A percentile compares a stretch with the other conserved stretches of the same genome.
phyloP scores from a whole-genome alignment of 2,329 filamentous ascomycete genomes.

The Diplodia sapinea region DNA sequence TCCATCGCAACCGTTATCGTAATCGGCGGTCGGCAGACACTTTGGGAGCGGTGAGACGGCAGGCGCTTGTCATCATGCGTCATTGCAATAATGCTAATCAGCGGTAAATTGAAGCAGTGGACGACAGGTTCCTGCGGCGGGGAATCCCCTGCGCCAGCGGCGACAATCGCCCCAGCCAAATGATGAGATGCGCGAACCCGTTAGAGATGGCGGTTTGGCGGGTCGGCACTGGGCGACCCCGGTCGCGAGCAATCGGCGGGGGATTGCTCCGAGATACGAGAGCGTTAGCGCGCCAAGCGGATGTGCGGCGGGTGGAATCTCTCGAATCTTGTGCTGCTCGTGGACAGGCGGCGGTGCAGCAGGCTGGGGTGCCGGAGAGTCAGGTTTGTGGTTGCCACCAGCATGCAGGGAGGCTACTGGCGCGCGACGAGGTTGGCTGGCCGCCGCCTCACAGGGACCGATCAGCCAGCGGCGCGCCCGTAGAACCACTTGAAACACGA shows the following conservation, averaged over 20 bases:
- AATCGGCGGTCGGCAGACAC: background rate
- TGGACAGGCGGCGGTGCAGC: slow-evolving; percentile 6
- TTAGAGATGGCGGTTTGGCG: background rate
- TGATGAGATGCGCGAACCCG: slow-evolving; percentile 11
- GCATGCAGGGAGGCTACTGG: slow-evolving; percentile 21
- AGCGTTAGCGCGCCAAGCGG: slow-evolving; percentile 14
- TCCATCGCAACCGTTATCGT: background rate
- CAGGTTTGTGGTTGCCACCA: slow-evolving; percentile 21
- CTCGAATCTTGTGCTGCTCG: slow-evolving; percentile 10
- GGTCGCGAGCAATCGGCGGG: slow-evolving; percentile 23
- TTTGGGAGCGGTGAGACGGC: background rate
- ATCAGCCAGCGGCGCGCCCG: slow-evolving; percentile 25
- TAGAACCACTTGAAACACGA: slow-evolving; percentile 30
- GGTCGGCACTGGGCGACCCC: slow-evolving; percentile 1
- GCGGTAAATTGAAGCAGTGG: slow-evolving; percentile 1
- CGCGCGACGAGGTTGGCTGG: slow-evolving; percentile 15
- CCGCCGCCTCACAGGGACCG: slow-evolving; percentile 20
- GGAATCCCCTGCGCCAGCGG: slow-evolving; percentile 11
- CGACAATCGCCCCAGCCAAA: background rate
- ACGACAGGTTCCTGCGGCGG: background rate
- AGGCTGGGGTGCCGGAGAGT: background rate
- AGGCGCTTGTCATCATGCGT: background rate
- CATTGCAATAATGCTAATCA: background rate
- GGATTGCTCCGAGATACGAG: slow-evolving; percentile 28
- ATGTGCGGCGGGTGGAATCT: slow-evolving; percentile 15